These are phyloP conservation scores for Thelonectria discophora DNA, from an alignment of 2,329 filamentous ascomycete genomes.

Conservation along the genomic window DNA sequence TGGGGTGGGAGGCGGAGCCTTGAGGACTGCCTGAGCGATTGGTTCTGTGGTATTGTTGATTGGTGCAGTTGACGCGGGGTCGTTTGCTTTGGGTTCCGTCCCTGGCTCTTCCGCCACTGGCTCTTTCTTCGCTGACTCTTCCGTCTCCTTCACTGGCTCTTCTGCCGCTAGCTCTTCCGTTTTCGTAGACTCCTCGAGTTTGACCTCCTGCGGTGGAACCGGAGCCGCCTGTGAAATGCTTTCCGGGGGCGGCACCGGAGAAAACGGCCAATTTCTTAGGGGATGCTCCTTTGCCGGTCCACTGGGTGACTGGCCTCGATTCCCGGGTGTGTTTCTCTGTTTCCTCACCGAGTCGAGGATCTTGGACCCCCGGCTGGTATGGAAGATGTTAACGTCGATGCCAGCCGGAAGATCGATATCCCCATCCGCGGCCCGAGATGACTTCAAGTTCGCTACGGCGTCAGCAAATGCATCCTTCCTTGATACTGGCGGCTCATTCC, in stretches of 20 bases:
- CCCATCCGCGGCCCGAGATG: slow-evolving; percentile 30
- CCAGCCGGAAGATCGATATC: slow-evolving; percentile 50
- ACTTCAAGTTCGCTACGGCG: slow-evolving; percentile 22
- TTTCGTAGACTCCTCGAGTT: not conserved
- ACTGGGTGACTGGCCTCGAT: slow-evolving; percentile 23
- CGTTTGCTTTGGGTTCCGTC: not conserved
- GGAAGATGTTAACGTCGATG: slow-evolving; percentile 59
- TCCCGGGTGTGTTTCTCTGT: slow-evolving; percentile 26
- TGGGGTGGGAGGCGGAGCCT: slow-evolving; percentile 36
- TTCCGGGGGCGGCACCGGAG: slow-evolving; percentile 32
- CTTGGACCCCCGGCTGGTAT: slow-evolving; percentile 55
- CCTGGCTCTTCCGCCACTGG: not conserved
- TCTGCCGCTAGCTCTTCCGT: not conserved
- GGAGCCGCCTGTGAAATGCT: slow-evolving; percentile 5
- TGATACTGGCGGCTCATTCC: not conserved
- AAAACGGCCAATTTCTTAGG: slow-evolving; percentile 47
- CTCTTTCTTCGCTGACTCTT: slow-evolving; percentile 3
- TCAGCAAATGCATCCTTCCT: slow-evolving; percentile 21
- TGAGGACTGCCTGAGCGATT: slow-evolving; percentile 24
- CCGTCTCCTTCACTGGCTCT: slow-evolving; percentile 1
- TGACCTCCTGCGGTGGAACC: slow-evolving; percentile 21
- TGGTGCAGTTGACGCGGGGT: not conserved
- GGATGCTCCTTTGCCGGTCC: slow-evolving; percentile 49
- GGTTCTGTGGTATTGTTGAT: slow-evolving; percentile 1
- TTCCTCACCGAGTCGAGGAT: slow-evolving; percentile 52